Conservation (phyloP, 495 filamentous ascomycete species). For the Neurospora sp. region DNA sequence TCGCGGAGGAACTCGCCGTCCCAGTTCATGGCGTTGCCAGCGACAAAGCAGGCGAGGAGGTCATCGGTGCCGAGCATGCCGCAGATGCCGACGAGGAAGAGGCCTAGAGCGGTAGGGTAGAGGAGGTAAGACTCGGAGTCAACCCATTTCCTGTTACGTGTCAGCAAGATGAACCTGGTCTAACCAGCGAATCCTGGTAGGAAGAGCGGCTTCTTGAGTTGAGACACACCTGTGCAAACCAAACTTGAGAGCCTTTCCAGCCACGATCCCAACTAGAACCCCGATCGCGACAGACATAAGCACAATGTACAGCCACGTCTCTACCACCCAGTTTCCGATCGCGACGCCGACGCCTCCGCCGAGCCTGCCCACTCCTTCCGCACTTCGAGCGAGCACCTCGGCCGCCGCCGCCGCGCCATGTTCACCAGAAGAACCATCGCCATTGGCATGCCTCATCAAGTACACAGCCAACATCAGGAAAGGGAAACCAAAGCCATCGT, state of each 20-base stretch:
- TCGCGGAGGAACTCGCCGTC: slow-evolving; percentile 80
- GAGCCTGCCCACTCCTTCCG: slow-evolving; percentile 34
- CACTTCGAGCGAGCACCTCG: slow-evolving; percentile 39
- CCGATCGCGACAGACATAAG: no score
- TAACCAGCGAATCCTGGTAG: no score
- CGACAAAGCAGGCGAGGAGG: slow-evolving; percentile 83
- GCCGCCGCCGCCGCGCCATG: slow-evolving; percentile 1
- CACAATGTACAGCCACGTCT: slow-evolving; percentile 62
- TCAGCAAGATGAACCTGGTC: background rate
- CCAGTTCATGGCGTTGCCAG: slow-evolving; percentile 78
- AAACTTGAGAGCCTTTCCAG: no score
- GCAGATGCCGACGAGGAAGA: slow-evolving; percentile 63
- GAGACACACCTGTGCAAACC: no score
- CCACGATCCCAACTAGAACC: no score
- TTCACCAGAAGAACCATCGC: slow-evolving; percentile 9
- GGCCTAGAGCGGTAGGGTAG: slow-evolving; percentile 73
- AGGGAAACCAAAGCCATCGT: slow-evolving; percentile 52
- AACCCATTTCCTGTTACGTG: slow-evolving; percentile 52
- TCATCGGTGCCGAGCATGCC: slow-evolving; percentile 82
- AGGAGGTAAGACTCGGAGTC: slow-evolving; percentile 80
- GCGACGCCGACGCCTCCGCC: slow-evolving; percentile 52
- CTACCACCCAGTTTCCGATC: slow-evolving; percentile 67
- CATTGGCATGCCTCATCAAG: slow-evolving; percentile 43
- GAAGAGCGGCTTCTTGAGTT: no score
- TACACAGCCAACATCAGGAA: slow-evolving; percentile 48